A percentile compares a stretch with the other conserved stretches of the same genome.
phyloP scores from a whole-genome alignment of 2,329 filamentous ascomycete species.

The Saccharata proteae region DNA sequence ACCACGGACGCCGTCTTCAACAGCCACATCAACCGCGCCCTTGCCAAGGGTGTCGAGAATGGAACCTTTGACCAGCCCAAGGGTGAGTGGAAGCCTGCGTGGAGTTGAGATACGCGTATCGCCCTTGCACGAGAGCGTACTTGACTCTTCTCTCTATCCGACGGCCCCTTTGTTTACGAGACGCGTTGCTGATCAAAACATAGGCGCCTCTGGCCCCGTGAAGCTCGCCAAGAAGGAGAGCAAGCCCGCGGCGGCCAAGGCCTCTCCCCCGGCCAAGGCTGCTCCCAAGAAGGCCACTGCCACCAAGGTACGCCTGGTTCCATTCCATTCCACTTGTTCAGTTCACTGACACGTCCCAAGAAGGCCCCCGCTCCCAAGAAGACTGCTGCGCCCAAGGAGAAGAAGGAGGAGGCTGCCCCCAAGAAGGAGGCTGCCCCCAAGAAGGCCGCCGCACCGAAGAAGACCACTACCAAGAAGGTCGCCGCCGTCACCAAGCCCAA shows the following conservation, averaged over 20 bases:
- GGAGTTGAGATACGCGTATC: too few relatives aligned
- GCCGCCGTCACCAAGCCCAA: slow-evolving; percentile 26
- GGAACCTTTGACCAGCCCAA: slow-evolving; percentile 82
- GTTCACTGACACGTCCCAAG: neutral
- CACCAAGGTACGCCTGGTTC: slow-evolving; percentile 11
- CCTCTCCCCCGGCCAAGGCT: slow-evolving; percentile 18
- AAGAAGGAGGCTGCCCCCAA: slow-evolving; percentile 27
- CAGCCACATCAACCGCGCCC: slow-evolving; percentile 73
- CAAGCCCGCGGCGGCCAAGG: slow-evolving; percentile 18
- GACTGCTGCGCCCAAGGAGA: slow-evolving; percentile 8
- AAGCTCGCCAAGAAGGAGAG: slow-evolving; percentile 77
- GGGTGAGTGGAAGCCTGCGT: slow-evolving; percentile 48
- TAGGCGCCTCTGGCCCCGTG: slow-evolving; percentile 75
- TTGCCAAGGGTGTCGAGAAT: slow-evolving; percentile 73
- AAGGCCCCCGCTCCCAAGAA: slow-evolving; percentile 9
- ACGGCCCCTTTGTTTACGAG: neutral
- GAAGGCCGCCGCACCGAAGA: slow-evolving; percentile 25
- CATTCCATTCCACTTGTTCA: slow-evolving; percentile 9
- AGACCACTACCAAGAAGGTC: slow-evolving; percentile 16
- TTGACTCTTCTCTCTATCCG: neutral
- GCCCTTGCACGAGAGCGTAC: neutral
- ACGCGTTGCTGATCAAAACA: slow-evolving; percentile 3
- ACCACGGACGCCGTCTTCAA: slow-evolving; percentile 49
- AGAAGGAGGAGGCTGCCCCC: neutral
- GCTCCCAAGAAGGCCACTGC: slow-evolving; percentile 21